Conservation (phyloP, 2,329 filamentous ascomycete species). For the Sporothrix sp. region DNA sequence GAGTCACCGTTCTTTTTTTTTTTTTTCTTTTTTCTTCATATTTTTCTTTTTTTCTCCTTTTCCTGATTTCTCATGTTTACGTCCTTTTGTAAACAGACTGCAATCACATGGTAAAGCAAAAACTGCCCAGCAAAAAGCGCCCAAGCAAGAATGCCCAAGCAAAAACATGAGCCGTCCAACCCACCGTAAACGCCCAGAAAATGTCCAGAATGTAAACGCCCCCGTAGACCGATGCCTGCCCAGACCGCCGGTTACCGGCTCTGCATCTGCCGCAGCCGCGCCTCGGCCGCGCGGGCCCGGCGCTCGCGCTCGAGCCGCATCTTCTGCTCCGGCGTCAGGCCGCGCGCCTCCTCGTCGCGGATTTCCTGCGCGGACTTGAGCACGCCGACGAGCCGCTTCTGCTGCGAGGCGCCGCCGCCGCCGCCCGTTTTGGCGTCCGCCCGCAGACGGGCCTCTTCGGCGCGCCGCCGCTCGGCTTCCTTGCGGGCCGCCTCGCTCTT, state of each 20-base stretch:
- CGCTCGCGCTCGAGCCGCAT: slow-evolving; percentile 77
- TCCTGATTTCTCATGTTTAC: neutral
- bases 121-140: neutral
- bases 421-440: slow-evolving; percentile 45
- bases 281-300: slow-evolving; percentile 83
- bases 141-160: too few relatives aligned
- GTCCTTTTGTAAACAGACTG: too few relatives aligned
- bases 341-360: slow-evolving; percentile 73
- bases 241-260: neutral
- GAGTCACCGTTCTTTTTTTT: too few relatives aligned
- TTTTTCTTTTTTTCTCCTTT: neutral
- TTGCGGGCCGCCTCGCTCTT: slow-evolving; percentile 57
- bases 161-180: neutral
- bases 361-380: slow-evolving; percentile 70
- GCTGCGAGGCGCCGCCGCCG: slow-evolving; percentile 15
- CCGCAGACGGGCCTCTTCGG: slow-evolving; percentile 63
- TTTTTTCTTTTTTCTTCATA: neutral
- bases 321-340: slow-evolving; percentile 79
- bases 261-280: slow-evolving; percentile 52
- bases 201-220: too few relatives aligned
- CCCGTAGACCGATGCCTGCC: neutral
- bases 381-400: slow-evolving; percentile 43
- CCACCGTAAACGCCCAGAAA: too few relatives aligned
- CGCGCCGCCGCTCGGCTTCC: slow-evolving; percentile 59
- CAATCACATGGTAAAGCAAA: too few relatives aligned